Evolutionary conservation across 139 green algal genomes (phyloP), one percentile per base, ranked within the genome.

Genomic region (Chlamydomonas sp.): DNA sequence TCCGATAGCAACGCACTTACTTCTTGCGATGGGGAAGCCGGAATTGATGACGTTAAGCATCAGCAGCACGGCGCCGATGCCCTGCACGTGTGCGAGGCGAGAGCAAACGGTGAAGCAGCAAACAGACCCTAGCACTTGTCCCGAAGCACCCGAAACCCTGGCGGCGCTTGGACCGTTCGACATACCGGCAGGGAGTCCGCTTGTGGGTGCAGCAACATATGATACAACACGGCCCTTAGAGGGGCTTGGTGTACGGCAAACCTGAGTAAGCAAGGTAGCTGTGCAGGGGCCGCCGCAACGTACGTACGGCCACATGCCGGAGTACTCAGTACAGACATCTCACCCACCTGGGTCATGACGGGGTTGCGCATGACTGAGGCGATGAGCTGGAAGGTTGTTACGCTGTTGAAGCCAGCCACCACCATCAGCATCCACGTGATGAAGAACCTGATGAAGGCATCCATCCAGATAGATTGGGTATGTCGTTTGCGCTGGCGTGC

Each of bases 1-100:
- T 49, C 31, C n/a, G 61, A 59, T 18, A 49, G 31, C 31, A 2
- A 18, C 14, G 14, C 2, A 16, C 82, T 66, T 18, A 59, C 80
- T 91, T 17, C 88, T 81, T 2, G 95, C 89, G 76, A 96, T 96
- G 68, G 88, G 84, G 79, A 95, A 96, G 66, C 94, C 94, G 6
- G 88, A 91, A 4, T 84, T 89, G 17, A 79, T 67, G 20, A 94
- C 87, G 49, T 92, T 90, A 63, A 96, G 75, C 77, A 96, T 78
- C 31, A 94, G 78, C 3, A 91, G 15, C 58, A 88, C 63, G 15
- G 79, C 75, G 1, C 87, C 88, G 4, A 90, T 10, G n/a, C 60
- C 89, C 88, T 93, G 75, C 68, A 49, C 31, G 31, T 49, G 31
- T 49, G 31, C 31, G 31, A 49, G 31, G 31, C 31, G 31, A 49